A percentile compares a stretch with the other conserved stretches of the same genome.
Conservation (phyloP, 2,329 filamentous ascomycete genomes). For the Ophiocordyceps polyrhachis-furcata region DNA sequence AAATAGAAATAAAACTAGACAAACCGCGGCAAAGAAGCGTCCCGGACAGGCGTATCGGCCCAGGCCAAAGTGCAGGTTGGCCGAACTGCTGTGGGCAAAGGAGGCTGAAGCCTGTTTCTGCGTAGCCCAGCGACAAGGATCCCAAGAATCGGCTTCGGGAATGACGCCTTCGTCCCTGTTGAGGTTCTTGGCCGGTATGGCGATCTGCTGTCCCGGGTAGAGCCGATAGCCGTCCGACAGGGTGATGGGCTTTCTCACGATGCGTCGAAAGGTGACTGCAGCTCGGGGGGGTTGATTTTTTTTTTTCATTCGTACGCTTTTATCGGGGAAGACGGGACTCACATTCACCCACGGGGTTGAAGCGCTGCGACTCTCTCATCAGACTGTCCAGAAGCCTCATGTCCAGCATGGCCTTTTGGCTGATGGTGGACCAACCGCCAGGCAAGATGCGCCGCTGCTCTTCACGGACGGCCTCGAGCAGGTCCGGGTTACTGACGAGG, state of each 20-base stretch:
- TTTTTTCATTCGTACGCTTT: too few relatives aligned
- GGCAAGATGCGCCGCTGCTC: slow-evolving; percentile 3
- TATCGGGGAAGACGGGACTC: not conserved
- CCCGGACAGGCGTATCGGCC: slow-evolving; percentile 6
- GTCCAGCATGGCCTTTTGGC: slow-evolving; percentile 5
- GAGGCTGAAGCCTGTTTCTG: slow-evolving; percentile 1
- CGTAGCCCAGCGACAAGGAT: slow-evolving; percentile 3
- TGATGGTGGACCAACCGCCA: slow-evolving; percentile 2
- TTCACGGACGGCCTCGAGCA: slow-evolving; percentile 1
- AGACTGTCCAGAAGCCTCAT: slow-evolving; percentile 7
- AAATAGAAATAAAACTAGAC: too few relatives aligned
- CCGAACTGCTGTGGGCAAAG: slow-evolving; percentile 4
- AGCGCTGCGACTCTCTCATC: slow-evolving; percentile 6
- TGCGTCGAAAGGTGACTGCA: slow-evolving; percentile 4
- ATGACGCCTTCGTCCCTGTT: slow-evolving; percentile 2
- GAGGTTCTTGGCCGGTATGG: slow-evolving; percentile 3
- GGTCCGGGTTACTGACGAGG: slow-evolving; percentile 1
- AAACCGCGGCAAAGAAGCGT: slow-evolving; percentile 5
- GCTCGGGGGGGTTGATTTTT: too few relatives aligned
- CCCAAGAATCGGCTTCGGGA: slow-evolving; percentile 1
- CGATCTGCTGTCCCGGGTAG: slow-evolving; percentile 4
- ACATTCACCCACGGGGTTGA: slow-evolving; percentile 6
- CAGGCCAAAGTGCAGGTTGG: slow-evolving; percentile 5
- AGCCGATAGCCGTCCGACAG: slow-evolving; percentile 4
- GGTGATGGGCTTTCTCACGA: slow-evolving; percentile 3